Percentiles rank a stretch among this genome's conserved stretches.
phyloP scores from a whole-genome alignment of 2,329 filamentous ascomycete genomes.

The Diaporthe batatas region DNA sequence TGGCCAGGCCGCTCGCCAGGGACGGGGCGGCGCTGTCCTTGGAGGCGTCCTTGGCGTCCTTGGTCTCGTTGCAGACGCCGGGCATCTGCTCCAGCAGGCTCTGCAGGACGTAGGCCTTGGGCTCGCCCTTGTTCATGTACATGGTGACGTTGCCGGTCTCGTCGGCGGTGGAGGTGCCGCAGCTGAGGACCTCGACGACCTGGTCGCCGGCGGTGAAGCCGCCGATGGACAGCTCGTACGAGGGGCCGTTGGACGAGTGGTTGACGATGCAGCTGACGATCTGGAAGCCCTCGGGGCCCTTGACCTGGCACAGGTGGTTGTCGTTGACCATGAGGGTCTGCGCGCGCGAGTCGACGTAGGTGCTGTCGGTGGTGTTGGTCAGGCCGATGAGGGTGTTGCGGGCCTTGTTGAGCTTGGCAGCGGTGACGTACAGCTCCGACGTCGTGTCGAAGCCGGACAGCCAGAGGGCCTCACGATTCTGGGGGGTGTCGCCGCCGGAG shows the following conservation, averaged over 20 bases:
- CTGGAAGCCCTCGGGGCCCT: conserved; percentile 54
- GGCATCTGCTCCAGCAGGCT: conserved; percentile 32
- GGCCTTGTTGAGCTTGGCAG: conserved; percentile 63
- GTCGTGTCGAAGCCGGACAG: conserved; percentile 58
- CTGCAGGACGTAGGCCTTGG: conserved; percentile 42
- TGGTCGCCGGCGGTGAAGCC: conserved; percentile 48
- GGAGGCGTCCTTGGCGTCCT: conserved; percentile 36
- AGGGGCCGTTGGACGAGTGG: conserved; percentile 51
- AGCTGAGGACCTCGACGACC: conserved; percentile 46
- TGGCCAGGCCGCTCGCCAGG: conserved; percentile 34
- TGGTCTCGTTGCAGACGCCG: conserved; percentile 38
- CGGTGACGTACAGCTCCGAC: conserved; percentile 59
- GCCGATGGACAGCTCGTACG: conserved; percentile 45
- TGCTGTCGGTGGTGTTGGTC: conserved; percentile 52
- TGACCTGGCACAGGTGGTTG: conserved; percentile 57
- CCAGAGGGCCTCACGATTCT: conserved; percentile 66
- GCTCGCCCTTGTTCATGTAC: conserved; percentile 41
- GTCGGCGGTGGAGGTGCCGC: conserved; percentile 43
- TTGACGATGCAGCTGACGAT: conserved; percentile 58
- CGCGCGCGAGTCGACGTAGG: conserved; percentile 57
- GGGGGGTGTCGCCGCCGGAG: conserved; percentile 56
- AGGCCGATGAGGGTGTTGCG: conserved; percentile 61
- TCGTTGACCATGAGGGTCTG: conserved; percentile 54
- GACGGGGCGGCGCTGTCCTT: conserved; percentile 31
- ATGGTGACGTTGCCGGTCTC: conserved; percentile 41